Evolutionary conservation across 306 rosid species (phyloP), one percentile per base, ranked within the genome.

Genomic region (Luffa acutangula): DNA sequence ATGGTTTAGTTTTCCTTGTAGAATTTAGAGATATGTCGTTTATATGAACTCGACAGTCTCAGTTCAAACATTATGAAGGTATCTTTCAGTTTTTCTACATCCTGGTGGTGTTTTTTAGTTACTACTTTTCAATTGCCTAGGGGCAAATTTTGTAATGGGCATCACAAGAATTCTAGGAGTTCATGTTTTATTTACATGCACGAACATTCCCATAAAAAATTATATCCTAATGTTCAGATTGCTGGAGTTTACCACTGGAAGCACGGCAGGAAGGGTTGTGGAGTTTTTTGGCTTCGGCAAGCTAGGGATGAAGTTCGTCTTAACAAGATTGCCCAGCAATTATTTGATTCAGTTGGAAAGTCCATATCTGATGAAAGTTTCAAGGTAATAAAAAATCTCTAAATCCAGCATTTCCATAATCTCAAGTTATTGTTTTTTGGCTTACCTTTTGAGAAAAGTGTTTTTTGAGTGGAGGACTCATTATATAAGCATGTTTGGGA

Each of bases 191-290:
- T 36, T 75, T 75, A 75, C 78, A 17, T 52, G 64, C 63, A 18
- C 7, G 31, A 33, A 72, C 72, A 52, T 69, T 77, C 20, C 56
- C 45, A 20, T 74, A 60, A 41, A 75, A 42, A 72, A 77, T 46
- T 48, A 64, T 80, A 18, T 58, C 41, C n/a, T 7, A 79, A 78
- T 85, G 45, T 81, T 76, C 80, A 95, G 97, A 85, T 91, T 85
- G 96, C 98, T 74, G 98, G 97, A 83, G 90, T 95, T 60, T 81
- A 87, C 85, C 91, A 91, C 79, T 95, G 97, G 97, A 95, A 95
- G 91, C 97, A 95, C 83, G 98, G 98, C 51, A 86, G 87, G 80
- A 92, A 90, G 85, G 97, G 97, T 81, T 81, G 87, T 82, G 97
- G 97, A 80, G 90, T 92, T 79, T 92, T 81, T 83, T 94, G 97